phyloP scores from a whole-genome alignment of 345 rosid species.

The Melaleuca alternifolia region DNA sequence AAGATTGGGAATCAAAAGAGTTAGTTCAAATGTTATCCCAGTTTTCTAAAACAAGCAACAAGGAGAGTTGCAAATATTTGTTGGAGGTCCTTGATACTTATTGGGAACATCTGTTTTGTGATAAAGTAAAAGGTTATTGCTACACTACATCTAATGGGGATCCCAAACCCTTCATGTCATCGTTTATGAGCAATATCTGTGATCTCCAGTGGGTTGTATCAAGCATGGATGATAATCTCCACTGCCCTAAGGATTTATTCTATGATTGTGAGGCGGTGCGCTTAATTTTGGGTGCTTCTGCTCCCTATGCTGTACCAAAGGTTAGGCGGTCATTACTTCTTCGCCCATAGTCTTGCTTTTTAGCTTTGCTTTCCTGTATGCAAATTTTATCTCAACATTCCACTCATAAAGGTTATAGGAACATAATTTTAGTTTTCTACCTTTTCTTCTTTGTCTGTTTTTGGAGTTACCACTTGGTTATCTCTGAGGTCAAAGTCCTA shows the following conservation, averaged over 20 bases:
- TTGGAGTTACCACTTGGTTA: background rate
- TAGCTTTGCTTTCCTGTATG: background rate
- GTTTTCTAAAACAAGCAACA: constrained; percentile 30
- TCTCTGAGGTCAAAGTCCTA: background rate
- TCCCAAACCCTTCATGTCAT: constrained; percentile 43
- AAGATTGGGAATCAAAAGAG: constrained; percentile 92
- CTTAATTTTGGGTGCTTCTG: constrained; percentile 64
- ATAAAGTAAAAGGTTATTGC: constrained; percentile 41
- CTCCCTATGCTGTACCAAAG: constrained; percentile 89
- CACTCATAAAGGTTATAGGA: background rate
- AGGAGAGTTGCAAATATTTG: constrained; percentile 51
- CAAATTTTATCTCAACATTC: background rate
- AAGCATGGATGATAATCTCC: constrained; percentile 60
- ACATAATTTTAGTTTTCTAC: background rate
- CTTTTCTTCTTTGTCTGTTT: background rate
- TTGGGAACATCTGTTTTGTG: constrained; percentile 69
- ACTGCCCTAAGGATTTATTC: constrained; percentile 63
- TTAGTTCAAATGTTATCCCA: constrained; percentile 42
- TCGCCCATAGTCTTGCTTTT: background rate
- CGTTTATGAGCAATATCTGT: constrained; percentile 54
- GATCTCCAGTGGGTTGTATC: constrained; percentile 68
- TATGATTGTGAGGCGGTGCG: constrained; percentile 74
- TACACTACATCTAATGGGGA: constrained; percentile 16
- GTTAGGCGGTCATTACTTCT: constrained; percentile 19
- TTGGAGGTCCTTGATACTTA: constrained; percentile 60